Evolutionary conservation across 345 rosid genomes (phyloP).

Genomic region (Diplotaxis tenuifolia): DNA sequence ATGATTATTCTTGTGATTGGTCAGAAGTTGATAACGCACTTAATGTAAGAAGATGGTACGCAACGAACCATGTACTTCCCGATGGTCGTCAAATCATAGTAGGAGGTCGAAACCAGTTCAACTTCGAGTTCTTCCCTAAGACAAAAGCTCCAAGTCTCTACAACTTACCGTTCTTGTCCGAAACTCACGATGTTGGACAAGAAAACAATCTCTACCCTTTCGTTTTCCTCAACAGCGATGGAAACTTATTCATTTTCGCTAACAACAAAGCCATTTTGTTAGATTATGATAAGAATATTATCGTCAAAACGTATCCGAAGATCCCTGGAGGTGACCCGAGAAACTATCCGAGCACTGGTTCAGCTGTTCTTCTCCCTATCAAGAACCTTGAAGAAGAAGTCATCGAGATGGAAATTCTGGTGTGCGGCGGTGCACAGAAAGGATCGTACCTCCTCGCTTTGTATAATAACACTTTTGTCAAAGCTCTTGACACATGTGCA

Average conservation of each 20-base stretch:
- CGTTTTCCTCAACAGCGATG: conserved; percentile 72
- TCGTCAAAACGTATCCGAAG: conserved; percentile 56
- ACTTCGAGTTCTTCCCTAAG: conserved; percentile 72
- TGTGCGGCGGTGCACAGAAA: conserved; percentile 72
- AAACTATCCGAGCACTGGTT: conserved; percentile 79
- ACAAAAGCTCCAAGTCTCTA: conserved; percentile 32
- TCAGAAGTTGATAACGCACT: conserved; percentile 43
- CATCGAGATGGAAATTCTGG: conserved; percentile 46
- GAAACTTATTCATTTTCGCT: conserved; percentile 69
- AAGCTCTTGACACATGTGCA: conserved; percentile 46
- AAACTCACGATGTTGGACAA: conserved; percentile 46
- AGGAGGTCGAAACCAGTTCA: conserved; percentile 69
- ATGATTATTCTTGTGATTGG: conserved; percentile 54
- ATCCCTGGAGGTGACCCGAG: conserved; percentile 78
- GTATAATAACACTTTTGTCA: conserved; percentile 11
- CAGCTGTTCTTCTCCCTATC: conserved; percentile 72
- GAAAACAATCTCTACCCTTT: conserved; percentile 87
- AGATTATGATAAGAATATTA: conserved; percentile 42
- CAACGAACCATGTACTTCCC: conserved; percentile 69
- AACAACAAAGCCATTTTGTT: conserved; percentile 70
- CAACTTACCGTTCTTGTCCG: conserved; percentile 46
- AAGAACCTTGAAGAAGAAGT: conserved; percentile 39
- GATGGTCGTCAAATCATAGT: conserved; percentile 62
- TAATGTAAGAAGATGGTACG: conserved; percentile 48
- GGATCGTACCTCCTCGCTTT: conserved; percentile 41